phyloP scores from a whole-genome alignment of 2,329 filamentous ascomycete species.

The Xylariaceae sp. region DNA sequence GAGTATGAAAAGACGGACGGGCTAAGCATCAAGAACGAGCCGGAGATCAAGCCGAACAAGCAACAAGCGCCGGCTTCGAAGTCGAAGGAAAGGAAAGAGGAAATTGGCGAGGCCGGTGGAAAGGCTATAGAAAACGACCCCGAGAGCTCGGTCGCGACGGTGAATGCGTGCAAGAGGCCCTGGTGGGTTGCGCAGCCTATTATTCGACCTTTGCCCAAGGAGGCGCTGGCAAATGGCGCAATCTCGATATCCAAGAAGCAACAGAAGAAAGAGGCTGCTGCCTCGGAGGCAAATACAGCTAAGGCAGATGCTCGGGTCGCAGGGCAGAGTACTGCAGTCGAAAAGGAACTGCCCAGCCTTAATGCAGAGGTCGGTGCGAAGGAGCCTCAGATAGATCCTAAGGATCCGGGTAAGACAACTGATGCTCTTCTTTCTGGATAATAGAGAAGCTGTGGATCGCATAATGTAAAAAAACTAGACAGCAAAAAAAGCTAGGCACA shows the following conservation, averaged over 20 bases:
- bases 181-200: conserved; percentile 92
- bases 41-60: conserved; percentile 16
- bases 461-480: no score
- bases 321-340: conserved; percentile 3
- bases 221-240: conserved; percentile 79
- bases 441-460: no score
- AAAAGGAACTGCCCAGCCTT: conserved; percentile 16
- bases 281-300: conserved; percentile 8
- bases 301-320: conserved; percentile 2
- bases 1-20: conserved; percentile 58
- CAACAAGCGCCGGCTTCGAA: conserved; percentile 3
- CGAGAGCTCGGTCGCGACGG: conserved; percentile 61
- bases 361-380: conserved; percentile 19
- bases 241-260: conserved; percentile 68
- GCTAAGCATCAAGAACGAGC: conserved; percentile 39
- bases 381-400: conserved; percentile 20
- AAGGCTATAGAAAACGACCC: conserved; percentile 33
- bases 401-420: conserved; percentile 12
- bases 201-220: conserved; percentile 78
- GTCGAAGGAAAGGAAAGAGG: no score
- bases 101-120: conserved; percentile 12
- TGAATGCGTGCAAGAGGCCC: conserved; percentile 71
- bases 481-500: no score
- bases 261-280: conserved; percentile 36
- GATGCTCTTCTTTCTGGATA: conserved; percentile 26